phyloP scores from a whole-genome alignment of 1,284 basidiomycete species.

The Puccinia polysora region DNA sequence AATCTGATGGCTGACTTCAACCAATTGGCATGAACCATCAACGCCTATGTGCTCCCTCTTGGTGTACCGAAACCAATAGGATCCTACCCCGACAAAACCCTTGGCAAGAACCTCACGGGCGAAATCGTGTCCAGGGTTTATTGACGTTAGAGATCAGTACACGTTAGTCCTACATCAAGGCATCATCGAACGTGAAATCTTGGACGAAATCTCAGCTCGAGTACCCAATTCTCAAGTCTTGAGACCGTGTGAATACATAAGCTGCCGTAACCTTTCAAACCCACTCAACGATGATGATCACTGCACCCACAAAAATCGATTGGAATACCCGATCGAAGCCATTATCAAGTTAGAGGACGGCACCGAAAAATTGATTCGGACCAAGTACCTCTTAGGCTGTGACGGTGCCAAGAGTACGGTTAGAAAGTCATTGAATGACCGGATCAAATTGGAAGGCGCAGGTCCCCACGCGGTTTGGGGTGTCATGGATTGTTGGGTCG shows the following conservation, averaged over 20 bases:
- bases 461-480: constrained; percentile 54
- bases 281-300: constrained; percentile 49
- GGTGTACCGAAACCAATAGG: constrained; percentile 43
- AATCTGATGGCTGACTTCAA: background rate
- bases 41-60: background rate
- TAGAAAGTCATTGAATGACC: constrained; percentile 51
- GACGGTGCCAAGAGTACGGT: constrained; percentile 54
- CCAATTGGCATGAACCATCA: constrained; percentile 1
- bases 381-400: constrained; percentile 55
- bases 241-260: constrained; percentile 46
- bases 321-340: constrained; percentile 48
- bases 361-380: constrained; percentile 48
- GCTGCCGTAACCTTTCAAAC: constrained; percentile 43
- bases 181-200: constrained; percentile 54
- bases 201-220: constrained; percentile 53
- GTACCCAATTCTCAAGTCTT: constrained; percentile 3
- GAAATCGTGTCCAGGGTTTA: constrained; percentile 55
- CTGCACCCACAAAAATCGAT: constrained; percentile 44
- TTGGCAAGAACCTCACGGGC: constrained; percentile 53
- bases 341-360: constrained; percentile 46
- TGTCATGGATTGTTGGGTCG: constrained; percentile 50
- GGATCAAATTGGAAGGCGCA: constrained; percentile 52
- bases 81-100: constrained; percentile 49
- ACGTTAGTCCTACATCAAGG: constrained; percentile 55
- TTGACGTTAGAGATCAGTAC: constrained; percentile 55